phyloP scores from a whole-genome alignment of 176 grass and related monocot species.

The Oryza glumipatula region DNA sequence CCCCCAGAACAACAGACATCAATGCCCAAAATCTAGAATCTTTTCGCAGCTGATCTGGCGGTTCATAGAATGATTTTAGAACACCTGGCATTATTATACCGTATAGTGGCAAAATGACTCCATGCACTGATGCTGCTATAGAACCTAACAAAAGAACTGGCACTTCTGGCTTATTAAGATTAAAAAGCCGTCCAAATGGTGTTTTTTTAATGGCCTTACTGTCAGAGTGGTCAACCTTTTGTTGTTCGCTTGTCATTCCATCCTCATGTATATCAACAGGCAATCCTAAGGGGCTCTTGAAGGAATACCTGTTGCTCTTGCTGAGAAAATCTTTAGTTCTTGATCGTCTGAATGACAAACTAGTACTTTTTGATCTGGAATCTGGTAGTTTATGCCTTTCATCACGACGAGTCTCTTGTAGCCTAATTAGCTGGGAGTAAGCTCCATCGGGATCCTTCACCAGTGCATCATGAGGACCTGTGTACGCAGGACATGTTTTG shows the following conservation, averaged over 20 bases:
- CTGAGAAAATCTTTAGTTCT: conserved; percentile 51
- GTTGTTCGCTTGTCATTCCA: conserved; percentile 4
- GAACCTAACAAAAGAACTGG: conserved; percentile 62
- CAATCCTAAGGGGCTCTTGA: conserved; percentile 41
- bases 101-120: conserved; percentile 69
- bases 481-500: conserved; percentile 19
- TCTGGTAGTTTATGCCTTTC: conserved; percentile 31
- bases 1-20: conserved; percentile 57
- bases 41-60: conserved; percentile 53
- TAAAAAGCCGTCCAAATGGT: conserved; percentile 51
- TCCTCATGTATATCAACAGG: conserved; percentile 26
- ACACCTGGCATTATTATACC: conserved; percentile 54
- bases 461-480: conserved; percentile 74
- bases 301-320: conserved; percentile 47
- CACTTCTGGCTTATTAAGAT: conserved; percentile 74
- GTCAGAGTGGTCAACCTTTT: conserved; percentile 26
- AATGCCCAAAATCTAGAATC: conserved; percentile 74
- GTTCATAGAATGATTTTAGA: conserved; percentile 71
- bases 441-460: conserved; percentile 71
- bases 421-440: conserved; percentile 69
- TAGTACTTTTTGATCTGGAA: conserved; percentile 43
- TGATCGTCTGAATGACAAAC: conserved; percentile 44
- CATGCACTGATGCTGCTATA: conserved; percentile 74
- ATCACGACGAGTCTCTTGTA: conserved; percentile 55
- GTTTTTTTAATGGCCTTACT: conserved; percentile 42